A percentile compares a stretch with the other conserved stretches of the same genome.
These are phyloP conservation scores for Sporisorium sorghi DNA, from an alignment of 1,284 basidiomycete species.

Conservation along the genomic window DNA sequence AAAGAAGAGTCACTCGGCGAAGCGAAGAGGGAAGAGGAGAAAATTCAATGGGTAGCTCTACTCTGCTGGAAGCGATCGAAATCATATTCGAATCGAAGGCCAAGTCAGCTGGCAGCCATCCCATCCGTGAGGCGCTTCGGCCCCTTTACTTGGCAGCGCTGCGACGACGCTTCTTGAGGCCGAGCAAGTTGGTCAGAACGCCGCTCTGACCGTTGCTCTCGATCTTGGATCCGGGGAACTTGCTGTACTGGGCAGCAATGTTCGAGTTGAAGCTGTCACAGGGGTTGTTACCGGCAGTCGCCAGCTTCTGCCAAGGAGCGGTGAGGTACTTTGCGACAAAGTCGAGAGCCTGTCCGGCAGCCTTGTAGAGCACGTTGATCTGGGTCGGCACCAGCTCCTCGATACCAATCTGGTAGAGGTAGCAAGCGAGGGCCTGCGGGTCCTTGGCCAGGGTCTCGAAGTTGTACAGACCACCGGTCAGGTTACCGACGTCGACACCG, in stretches of 20 bases:
- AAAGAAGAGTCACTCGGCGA: no score
- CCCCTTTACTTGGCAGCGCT: not conserved
- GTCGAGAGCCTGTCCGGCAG: slow-evolving; percentile 39
- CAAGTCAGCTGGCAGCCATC: no score
- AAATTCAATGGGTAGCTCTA: no score
- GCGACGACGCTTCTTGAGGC: slow-evolving; percentile 18
- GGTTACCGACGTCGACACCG: slow-evolving; percentile 50
- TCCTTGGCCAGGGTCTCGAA: slow-evolving; percentile 27
- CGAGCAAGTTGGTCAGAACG: slow-evolving; percentile 27
- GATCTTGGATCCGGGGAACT: slow-evolving; percentile 50
- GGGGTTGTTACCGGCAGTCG: slow-evolving; percentile 45
- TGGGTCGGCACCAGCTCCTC: slow-evolving; percentile 49
- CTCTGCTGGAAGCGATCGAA: no score
- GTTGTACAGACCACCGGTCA: slow-evolving; percentile 51
- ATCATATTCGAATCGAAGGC: no score
- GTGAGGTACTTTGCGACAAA: slow-evolving; percentile 42
- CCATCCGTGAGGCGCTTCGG: not conserved
- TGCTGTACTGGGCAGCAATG: slow-evolving; percentile 29
- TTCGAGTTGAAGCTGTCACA: slow-evolving; percentile 39
- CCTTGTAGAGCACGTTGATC: slow-evolving; percentile 52
- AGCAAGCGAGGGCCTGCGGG: slow-evolving; percentile 47
- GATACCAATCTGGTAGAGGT: slow-evolving; percentile 52
- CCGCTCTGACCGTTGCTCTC: slow-evolving; percentile 25
- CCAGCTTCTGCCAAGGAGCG: slow-evolving; percentile 33
- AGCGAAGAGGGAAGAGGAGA: no score